Evolutionary conservation across 768 basidiomycete species (phyloP), one percentile per base, ranked within the genome.

Genomic region (Leccinum subgranulosum): DNA sequence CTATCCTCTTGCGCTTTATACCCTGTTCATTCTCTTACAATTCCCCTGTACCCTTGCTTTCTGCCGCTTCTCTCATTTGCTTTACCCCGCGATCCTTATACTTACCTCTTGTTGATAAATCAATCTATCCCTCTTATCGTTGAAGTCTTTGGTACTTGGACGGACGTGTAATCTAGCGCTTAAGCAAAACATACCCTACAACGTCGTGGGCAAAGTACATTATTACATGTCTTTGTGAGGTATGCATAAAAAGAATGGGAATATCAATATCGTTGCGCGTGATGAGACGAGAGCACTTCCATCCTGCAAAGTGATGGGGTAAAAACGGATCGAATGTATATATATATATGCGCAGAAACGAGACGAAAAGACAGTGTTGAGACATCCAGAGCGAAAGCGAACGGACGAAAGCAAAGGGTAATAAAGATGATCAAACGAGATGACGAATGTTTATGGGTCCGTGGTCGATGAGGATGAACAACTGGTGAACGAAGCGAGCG

Each of bases 381-480:
- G 28, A 43, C 36, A 29, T 39, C 47, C 34, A 29, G 15, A 58
- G 60, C 25, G 28, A 31, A 9, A 46, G 7, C 34, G 53, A 19
- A 59, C 41, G 55, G 50, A 5, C 25, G 51, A 60, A 65, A 59
- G 49, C 31, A 57, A 62, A 64, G 59, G 57, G 63, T 53, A 69
- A 71, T 67, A 67, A 70, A 67, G 56, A 72, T 58, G 61, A 65
- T 51, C 59, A 63, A 66, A 53, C 45, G 60, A 64, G 55, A 48
- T 53, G n/a, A 29, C 17, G 10, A 41, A 41, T 25, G 41, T 54
- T 29, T 34, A 51, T 46, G 49, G 4, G 54, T 48, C 51, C 27
- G 29, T 51, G 27, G 49, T 43, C 23, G 12, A 19, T 31, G 12
- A 3, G 27, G 53, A 29, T n/a, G 28, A 46, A 47, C 11, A 47